Percentiles rank a stretch among this genome's conserved stretches.
These are phyloP conservation scores for Chaetoceros tenuissimus DNA, from an alignment of 108 stramenopile genomes.

Conservation along the genomic window DNA sequence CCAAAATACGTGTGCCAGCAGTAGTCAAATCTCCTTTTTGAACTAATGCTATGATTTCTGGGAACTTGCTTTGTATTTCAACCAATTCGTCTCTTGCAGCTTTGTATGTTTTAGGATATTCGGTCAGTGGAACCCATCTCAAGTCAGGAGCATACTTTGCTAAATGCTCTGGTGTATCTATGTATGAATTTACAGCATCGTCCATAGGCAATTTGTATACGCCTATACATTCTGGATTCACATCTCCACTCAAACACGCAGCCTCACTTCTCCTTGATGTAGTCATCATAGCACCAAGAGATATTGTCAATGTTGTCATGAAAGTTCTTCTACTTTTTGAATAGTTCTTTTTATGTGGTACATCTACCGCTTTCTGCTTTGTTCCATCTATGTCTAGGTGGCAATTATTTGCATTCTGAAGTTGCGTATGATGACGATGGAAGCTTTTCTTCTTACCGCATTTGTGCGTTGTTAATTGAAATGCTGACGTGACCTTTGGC, in stretches of 20 bases:
- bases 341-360: too few species aligned
- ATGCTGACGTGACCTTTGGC: too few species aligned
- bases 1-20: conserved; percentile 54
- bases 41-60: conserved; percentile 35
- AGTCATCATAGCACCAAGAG: too few species aligned
- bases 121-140: conserved; percentile 52
- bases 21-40: conserved; percentile 40
- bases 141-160: conserved; percentile 57
- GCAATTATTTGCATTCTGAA: too few species aligned
- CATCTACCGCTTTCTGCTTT: too few species aligned
- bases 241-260: conserved; percentile 65
- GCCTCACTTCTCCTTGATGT: too few species aligned
- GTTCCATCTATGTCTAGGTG: too few species aligned
- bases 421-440: too few species aligned
- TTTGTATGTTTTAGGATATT: conserved; percentile 31
- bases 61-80: conserved; percentile 11
- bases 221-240: conserved; percentile 60
- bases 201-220: conserved; percentile 76
- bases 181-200: conserved; percentile 32
- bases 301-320: too few species aligned
- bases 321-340: too few species aligned
- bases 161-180: conserved; percentile 47
- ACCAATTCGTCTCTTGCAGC: conserved; percentile 27
- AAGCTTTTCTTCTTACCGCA: too few species aligned
- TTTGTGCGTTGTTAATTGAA: too few species aligned